Percentiles rank a stretch among this genome's conserved stretches.
Evolutionary conservation across 345 rosid species (phyloP).

Genomic region (Eucalyptus rudis): DNA sequence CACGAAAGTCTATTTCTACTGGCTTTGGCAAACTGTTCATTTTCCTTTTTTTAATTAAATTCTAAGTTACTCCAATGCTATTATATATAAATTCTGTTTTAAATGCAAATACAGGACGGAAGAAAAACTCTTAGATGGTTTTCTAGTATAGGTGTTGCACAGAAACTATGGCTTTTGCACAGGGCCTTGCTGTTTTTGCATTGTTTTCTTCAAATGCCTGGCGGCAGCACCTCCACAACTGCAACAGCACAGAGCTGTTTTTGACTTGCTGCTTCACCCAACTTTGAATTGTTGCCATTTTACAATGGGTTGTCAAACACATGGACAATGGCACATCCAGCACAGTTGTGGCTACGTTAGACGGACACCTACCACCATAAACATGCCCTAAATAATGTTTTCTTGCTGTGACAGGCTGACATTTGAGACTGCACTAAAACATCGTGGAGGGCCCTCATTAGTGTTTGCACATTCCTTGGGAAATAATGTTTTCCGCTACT

Average conservation of each 20-base stretch:
- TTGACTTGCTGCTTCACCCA: neutral
- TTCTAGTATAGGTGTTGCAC: neutral
- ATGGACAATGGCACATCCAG: neutral
- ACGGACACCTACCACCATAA: neutral
- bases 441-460: slow-evolving; percentile 86
- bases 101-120: neutral
- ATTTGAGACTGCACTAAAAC: slow-evolving; percentile 88
- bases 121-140: neutral
- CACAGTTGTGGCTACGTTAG: neutral
- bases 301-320: neutral
- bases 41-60: neutral
- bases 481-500: slow-evolving; percentile 89
- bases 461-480: slow-evolving; percentile 99
- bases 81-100: neutral
- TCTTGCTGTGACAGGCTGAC: slow-evolving; percentile 45
- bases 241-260: neutral
- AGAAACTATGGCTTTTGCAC: neutral
- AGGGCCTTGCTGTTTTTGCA: neutral
- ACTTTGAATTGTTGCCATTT: neutral
- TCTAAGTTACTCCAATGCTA: neutral
- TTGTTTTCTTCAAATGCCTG: neutral
- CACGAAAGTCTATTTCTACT: neutral
- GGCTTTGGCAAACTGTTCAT: neutral
- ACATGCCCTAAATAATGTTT: neutral
- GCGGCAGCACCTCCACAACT: neutral